Evolutionary conservation across 495 filamentous ascomycete species (phyloP).

Genomic region (Podospora tetraspora): DNA sequence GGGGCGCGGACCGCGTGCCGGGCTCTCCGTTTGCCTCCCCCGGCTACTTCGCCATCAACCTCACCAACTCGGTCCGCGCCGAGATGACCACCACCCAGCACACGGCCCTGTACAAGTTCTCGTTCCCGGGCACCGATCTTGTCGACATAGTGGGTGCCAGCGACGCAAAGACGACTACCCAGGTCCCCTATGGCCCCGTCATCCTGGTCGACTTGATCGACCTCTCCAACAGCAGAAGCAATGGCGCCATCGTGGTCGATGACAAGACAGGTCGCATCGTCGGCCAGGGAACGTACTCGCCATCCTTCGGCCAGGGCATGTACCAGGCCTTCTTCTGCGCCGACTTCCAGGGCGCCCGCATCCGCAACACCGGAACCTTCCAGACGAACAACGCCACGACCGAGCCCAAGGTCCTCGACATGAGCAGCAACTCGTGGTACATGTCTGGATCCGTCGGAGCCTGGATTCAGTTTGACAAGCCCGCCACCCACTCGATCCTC

Average conservation of each 20-base stretch:
- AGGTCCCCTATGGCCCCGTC: conserved; percentile 50
- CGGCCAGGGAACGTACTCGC: conserved; percentile 57
- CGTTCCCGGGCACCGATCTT: conserved; percentile 41
- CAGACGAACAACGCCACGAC: conserved; percentile 39
- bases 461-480: conserved; percentile 54
- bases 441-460: conserved; percentile 53
- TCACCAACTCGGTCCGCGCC: conserved; percentile 56
- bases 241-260: conserved; percentile 52
- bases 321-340: conserved; percentile 60
- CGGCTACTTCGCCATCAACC: conserved; percentile 62
- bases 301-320: conserved; percentile 62
- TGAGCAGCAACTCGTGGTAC: conserved; percentile 32
- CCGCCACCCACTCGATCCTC: conserved; percentile 40
- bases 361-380: conserved; percentile 55
- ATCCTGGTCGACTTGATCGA: conserved; percentile 62
- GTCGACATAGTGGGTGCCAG: conserved; percentile 13
- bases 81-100: conserved; percentile 69
- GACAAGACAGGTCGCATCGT: conserved; percentile 51
- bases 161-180: neutral
- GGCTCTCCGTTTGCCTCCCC: conserved; percentile 53
- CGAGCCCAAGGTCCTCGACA: conserved; percentile 45
- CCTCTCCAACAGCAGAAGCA: conserved; percentile 52
- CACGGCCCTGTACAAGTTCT: conserved; percentile 65
- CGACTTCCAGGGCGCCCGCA: conserved; percentile 59
- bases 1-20: conserved; percentile 44